phyloP scores from a whole-genome alignment of 768 basidiomycete genomes.

The Hortiboletus campestris region DNA sequence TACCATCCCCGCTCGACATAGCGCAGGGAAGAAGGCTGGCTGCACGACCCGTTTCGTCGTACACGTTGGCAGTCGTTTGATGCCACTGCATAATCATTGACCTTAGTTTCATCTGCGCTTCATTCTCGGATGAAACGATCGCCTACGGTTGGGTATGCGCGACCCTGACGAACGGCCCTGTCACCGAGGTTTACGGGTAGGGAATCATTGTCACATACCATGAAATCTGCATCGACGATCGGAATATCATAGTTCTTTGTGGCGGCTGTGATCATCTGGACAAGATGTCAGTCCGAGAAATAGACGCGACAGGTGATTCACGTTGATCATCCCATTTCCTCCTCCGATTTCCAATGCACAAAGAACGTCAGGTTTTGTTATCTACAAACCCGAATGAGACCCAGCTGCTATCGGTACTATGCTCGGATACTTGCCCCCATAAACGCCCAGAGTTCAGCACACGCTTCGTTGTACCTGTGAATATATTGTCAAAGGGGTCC shows the following conservation, averaged over 20 bases:
- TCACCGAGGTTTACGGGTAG: background rate
- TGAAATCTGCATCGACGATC: constrained; percentile 44
- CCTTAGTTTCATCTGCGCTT: background rate
- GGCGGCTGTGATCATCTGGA: constrained; percentile 36
- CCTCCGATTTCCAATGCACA: constrained; percentile 42
- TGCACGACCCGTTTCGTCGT: constrained; percentile 26
- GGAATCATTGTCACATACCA: constrained; percentile 27
- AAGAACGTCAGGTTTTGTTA: constrained; percentile 35
- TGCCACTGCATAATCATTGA: constrained; percentile 19
- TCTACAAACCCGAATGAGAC: constrained; percentile 17
- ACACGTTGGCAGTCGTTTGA: constrained; percentile 33
- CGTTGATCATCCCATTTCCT: constrained; percentile 44
- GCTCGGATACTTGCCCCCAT: constrained; percentile 21
- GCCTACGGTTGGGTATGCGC: constrained; percentile 33
- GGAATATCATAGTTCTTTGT: constrained; percentile 38
- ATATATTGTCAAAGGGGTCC: background rate
- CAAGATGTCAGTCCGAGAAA: constrained; percentile 11
- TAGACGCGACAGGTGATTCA: constrained; percentile 14
- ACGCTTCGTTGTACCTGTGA: constrained; percentile 34
- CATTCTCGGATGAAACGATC: constrained; percentile 13
- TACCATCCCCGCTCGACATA: constrained; percentile 40
- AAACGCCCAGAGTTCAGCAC: constrained; percentile 27
- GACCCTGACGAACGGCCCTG: constrained; percentile 29
- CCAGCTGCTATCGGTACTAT: background rate
- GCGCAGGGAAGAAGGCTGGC: constrained; percentile 32